A percentile compares a stretch with the other conserved stretches of the same genome.
Conservation (phyloP, 305 asterid genomes). For the Ajuga reptans region DNA sequence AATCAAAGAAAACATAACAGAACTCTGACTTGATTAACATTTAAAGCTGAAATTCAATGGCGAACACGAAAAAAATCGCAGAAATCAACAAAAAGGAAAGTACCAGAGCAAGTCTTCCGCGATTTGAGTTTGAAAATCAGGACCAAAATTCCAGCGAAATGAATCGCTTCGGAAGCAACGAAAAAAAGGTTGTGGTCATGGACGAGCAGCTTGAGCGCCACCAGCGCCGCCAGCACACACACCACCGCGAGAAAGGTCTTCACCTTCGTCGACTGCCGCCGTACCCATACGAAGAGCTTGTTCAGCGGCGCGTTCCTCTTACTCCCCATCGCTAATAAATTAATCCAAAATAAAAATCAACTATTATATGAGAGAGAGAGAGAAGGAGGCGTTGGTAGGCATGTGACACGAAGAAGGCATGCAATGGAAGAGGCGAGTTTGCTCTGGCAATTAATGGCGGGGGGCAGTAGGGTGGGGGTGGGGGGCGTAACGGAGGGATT, state of each 20-base stretch:
- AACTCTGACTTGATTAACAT: background rate
- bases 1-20: background rate
- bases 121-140: slow-evolving; percentile 68
- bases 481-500: slow-evolving; percentile 19
- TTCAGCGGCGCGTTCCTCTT: slow-evolving; percentile 54
- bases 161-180: slow-evolving; percentile 52
- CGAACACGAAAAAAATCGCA: background rate
- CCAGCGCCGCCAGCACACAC: slow-evolving; percentile 31
- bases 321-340: slow-evolving; percentile 41
- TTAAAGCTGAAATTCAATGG: background rate
- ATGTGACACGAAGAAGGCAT: slow-evolving; percentile 36
- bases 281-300: slow-evolving; percentile 60
- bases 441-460: slow-evolving; percentile 21
- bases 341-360: background rate
- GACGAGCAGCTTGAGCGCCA: slow-evolving; percentile 52
- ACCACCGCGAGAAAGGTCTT: slow-evolving; percentile 44
- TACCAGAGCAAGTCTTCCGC: slow-evolving; percentile 72
- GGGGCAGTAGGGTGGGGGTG: background rate
- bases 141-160: slow-evolving; percentile 59
- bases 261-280: slow-evolving; percentile 67
- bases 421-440: slow-evolving; percentile 22
- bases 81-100: background rate
- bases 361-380: background rate
- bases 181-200: slow-evolving; percentile 53
- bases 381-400: background rate